Conservation (phyloP, 306 rosid species). For the Chamaecrista fasciculata region DNA sequence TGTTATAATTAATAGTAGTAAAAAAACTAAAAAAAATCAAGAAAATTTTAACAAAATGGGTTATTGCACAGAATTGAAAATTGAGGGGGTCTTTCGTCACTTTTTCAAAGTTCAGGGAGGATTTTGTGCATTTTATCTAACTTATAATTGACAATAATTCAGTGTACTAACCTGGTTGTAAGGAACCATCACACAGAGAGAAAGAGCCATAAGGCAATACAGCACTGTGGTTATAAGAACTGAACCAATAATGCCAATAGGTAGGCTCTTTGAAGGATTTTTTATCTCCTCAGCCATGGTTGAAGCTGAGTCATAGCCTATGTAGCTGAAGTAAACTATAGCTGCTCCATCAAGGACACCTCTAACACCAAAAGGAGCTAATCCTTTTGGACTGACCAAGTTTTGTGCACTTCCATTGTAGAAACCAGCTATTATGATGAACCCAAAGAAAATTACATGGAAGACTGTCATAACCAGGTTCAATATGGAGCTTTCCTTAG, state of each 20-base stretch:
- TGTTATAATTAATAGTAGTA: too few relatives aligned
- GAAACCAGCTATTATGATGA: slow-evolving; percentile 73
- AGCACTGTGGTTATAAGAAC: slow-evolving; percentile 77
- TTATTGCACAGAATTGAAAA: too few relatives aligned
- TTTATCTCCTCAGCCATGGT: slow-evolving; percentile 93
- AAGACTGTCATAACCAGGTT: slow-evolving; percentile 85
- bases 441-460: slow-evolving; percentile 85
- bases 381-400: slow-evolving; percentile 67
- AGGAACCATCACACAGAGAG: slow-evolving; percentile 80
- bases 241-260: slow-evolving; percentile 86
- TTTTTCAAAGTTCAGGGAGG: too few relatives aligned
- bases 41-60: too few relatives aligned
- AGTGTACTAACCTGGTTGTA: slow-evolving; percentile 55
- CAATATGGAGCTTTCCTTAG: slow-evolving; percentile 86
- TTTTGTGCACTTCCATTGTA: slow-evolving; percentile 64
- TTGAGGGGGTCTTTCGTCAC: too few relatives aligned
- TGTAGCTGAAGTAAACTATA: slow-evolving; percentile 81
- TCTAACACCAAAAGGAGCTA: slow-evolving; percentile 70
- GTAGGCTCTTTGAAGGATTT: slow-evolving; percentile 68
- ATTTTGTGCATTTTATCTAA: too few relatives aligned
- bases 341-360: slow-evolving; percentile 92
- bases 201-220: slow-evolving; percentile 86
- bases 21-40: too few relatives aligned
- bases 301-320: slow-evolving; percentile 95
- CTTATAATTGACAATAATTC: background rate